A percentile compares a stretch with the other conserved stretches of the same genome.
Conservation (phyloP, 768 basidiomycete species). For the Mycena venus region DNA sequence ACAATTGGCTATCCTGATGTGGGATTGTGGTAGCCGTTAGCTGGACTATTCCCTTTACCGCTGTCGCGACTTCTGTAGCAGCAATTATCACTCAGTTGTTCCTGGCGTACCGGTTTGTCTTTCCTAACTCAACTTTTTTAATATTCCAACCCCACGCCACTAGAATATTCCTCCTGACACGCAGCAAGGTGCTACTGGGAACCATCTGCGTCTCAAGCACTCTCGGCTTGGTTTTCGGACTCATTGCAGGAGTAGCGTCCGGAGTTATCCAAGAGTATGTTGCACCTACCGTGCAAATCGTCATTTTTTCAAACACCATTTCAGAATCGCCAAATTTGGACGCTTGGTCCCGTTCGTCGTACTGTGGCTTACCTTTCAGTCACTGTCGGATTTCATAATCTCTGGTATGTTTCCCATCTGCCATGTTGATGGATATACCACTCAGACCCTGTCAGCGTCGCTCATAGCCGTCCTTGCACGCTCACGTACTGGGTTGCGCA, state of each 20-base stretch:
- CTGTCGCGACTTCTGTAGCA: constrained; percentile 59
- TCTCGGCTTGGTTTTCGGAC: constrained; percentile 57
- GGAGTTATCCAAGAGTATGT: constrained; percentile 58
- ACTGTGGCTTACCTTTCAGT: constrained; percentile 63
- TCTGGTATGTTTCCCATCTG: constrained; percentile 48
- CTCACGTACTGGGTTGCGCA: constrained; percentile 65
- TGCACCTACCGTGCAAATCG: too few species aligned
- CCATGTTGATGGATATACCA: too few species aligned
- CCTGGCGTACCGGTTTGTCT: constrained; percentile 59
- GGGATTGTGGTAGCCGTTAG: constrained; percentile 45
- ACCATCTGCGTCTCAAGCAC: constrained; percentile 53
- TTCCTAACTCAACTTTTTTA: too few species aligned
- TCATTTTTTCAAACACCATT: background rate
- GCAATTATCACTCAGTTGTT: constrained; percentile 66
- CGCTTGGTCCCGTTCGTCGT: constrained; percentile 58
- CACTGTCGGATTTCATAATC: constrained; percentile 58
- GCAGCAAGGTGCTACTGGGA: constrained; percentile 48
- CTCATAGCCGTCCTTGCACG: constrained; percentile 51
- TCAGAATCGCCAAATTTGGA: constrained; percentile 59
- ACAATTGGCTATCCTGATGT: background rate
- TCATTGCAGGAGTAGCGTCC: constrained; percentile 57
- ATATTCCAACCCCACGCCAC: background rate
- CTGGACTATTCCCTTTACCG: too few species aligned
- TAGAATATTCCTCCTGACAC: constrained; percentile 54
- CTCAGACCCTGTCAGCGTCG: too few species aligned